These are phyloP conservation scores for Brassica juncea DNA, from an alignment of 345 rosid genomes.

Conservation along the genomic window DNA sequence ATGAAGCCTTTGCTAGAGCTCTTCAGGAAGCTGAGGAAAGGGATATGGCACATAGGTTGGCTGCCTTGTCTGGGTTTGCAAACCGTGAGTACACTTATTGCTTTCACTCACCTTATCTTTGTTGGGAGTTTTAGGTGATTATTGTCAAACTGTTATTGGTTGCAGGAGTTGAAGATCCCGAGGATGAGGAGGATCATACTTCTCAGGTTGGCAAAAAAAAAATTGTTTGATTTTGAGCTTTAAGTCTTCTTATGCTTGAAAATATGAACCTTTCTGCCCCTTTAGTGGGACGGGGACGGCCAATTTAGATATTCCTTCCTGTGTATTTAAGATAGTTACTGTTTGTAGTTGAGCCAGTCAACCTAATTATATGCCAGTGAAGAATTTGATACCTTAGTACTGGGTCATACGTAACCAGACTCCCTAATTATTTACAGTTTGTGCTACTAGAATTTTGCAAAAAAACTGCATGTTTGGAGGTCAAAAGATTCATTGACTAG, in stretches of 20 bases:
- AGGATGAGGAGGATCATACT: conserved; percentile 52
- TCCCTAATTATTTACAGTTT: background rate
- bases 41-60: conserved; percentile 75
- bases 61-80: conserved; percentile 69
- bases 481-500: background rate
- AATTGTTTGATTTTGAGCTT: background rate
- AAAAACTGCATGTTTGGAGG: conserved; percentile 5
- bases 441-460: conserved; percentile 12
- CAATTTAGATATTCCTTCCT: conserved; percentile 10
- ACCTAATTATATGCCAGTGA: background rate
- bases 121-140: background rate
- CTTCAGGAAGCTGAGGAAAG: conserved; percentile 93
- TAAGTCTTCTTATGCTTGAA: conserved; percentile 12
- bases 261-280: background rate
- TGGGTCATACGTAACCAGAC: background rate
- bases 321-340: background rate
- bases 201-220: conserved; percentile 56
- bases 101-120: conserved; percentile 3
- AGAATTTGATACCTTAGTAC: background rate
- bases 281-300: background rate
- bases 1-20: conserved; percentile 92
- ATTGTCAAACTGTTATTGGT: conserved; percentile 29
- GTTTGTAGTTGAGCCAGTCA: conserved; percentile 2
- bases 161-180: conserved; percentile 64
- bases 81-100: conserved; percentile 50